phyloP scores from a whole-genome alignment of 2,329 filamentous ascomycete species.

The Exophiala alcalophila region DNA sequence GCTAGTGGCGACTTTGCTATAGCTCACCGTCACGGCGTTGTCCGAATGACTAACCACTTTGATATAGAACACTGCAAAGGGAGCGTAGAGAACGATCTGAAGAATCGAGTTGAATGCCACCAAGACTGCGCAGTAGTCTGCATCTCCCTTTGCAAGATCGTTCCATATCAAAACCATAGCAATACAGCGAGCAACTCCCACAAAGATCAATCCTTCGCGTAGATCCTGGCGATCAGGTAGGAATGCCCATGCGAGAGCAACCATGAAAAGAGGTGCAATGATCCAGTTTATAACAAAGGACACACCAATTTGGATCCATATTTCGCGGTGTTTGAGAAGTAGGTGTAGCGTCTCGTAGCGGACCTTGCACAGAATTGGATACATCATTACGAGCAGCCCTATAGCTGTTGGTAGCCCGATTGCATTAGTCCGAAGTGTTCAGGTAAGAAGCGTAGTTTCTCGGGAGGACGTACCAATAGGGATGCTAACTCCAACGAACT shows the following conservation, averaged over 20 bases:
- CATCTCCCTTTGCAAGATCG: conserved; percentile 69
- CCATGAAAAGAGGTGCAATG: conserved; percentile 77
- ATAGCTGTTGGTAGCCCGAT: too few relatives aligned
- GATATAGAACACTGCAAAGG: conserved; percentile 67
- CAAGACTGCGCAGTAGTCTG: conserved; percentile 77
- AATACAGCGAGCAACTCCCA: conserved; percentile 80
- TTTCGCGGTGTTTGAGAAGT: conserved; percentile 56
- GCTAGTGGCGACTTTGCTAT: conserved; percentile 69
- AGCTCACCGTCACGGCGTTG: conserved; percentile 44
- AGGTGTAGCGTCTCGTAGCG: conserved; percentile 71
- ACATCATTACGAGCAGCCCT: conserved; percentile 88
- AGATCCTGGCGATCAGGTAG: conserved; percentile 50
- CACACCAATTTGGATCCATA: conserved; percentile 79
- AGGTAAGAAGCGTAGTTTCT: too few relatives aligned
- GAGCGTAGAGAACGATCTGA: conserved; percentile 71
- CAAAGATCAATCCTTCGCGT: conserved; percentile 69
- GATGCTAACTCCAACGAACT: conserved; percentile 67
- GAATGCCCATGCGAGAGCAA: conserved; percentile 53
- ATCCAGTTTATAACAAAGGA: conserved; percentile 80
- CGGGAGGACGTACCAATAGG: conserved; percentile 65
- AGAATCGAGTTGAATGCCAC: conserved; percentile 78
- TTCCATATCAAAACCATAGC: conserved; percentile 85
- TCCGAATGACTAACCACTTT: conserved; percentile 60
- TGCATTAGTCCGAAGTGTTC: too few relatives aligned
- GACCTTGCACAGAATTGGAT: conserved; percentile 85